These are phyloP conservation scores for Solanum clarkiae DNA, from an alignment of 257 asterid genomes.

Conservation along the genomic window DNA sequence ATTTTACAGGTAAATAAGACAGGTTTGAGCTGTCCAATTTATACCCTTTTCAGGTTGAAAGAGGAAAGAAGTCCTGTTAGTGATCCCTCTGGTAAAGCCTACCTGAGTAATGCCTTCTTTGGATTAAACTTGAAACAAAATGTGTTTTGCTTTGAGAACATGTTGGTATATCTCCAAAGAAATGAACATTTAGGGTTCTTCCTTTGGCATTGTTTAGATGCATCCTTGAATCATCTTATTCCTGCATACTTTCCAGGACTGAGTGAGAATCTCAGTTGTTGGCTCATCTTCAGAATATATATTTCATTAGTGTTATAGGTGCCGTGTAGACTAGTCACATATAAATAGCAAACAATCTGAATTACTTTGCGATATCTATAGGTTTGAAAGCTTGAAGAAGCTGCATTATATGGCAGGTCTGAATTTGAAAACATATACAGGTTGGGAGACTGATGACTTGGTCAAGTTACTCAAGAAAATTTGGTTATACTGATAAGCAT, in stretches of 20 bases:
- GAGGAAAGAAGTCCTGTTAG: neutral
- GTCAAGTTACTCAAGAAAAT: slow-evolving; percentile 41
- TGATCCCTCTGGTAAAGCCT: neutral
- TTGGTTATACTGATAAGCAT: neutral
- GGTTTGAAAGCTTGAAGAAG: slow-evolving; percentile 67
- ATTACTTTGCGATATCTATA: slow-evolving; percentile 4
- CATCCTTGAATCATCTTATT: neutral
- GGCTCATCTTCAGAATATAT: neutral
- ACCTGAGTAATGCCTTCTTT: neutral
- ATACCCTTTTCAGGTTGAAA: neutral
- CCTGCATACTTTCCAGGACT: neutral
- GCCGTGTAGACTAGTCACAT: neutral
- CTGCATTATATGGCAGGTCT: slow-evolving; percentile 53
- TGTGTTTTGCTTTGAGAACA: neutral
- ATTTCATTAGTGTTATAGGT: neutral
- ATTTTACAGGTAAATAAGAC: neutral
- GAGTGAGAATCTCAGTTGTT: neutral
- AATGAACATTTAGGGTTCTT: neutral
- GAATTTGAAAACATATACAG: slow-evolving; percentile 60
- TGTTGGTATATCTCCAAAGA: neutral
- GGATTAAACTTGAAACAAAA: neutral
- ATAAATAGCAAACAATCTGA: neutral
- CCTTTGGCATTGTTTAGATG: neutral
- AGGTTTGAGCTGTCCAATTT: neutral
- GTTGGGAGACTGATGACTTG: slow-evolving; percentile 43